Conservation (phyloP, 768 basidiomycete species). For the Collybia sordida region DNA sequence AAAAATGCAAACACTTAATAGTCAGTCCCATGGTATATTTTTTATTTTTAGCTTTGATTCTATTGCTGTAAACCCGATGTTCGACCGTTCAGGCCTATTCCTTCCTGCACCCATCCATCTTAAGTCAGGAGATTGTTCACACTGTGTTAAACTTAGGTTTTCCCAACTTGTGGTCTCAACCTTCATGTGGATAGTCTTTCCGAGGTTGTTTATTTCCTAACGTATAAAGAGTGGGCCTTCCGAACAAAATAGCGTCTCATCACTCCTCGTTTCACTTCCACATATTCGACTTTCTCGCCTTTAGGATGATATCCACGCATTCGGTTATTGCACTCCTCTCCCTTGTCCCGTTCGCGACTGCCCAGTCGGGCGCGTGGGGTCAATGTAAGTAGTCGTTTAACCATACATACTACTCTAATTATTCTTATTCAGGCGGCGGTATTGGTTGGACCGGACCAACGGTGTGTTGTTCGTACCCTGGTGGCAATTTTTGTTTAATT, state of each 20-base stretch:
- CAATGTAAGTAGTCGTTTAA: slow-evolving; percentile 27
- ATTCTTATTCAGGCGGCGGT: slow-evolving; percentile 19
- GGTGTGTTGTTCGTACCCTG: slow-evolving; percentile 11
- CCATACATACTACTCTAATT: neutral
- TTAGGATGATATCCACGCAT: slow-evolving; percentile 17
- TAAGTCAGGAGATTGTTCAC: no score
- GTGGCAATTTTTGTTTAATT: neutral
- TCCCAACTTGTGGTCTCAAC: no score
- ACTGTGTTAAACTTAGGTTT: no score
- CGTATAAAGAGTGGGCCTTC: slow-evolving; percentile 2
- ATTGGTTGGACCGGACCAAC: slow-evolving; percentile 28
- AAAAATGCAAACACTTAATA: no score
- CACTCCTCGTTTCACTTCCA: neutral
- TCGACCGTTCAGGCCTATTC: no score
- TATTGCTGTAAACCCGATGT: no score
- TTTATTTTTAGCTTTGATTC: no score
- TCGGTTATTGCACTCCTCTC: slow-evolving; percentile 25
- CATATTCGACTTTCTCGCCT: neutral
- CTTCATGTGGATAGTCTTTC: slow-evolving; percentile 11
- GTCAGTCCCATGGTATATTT: no score
- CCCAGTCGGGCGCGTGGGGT: slow-evolving; percentile 31
- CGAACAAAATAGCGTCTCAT: neutral
- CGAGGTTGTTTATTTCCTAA: slow-evolving; percentile 10
- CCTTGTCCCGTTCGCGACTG: slow-evolving; percentile 18
- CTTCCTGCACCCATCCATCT: no score